These are phyloP conservation scores for Cucurbita ficifolia DNA, from an alignment of 306 rosid genomes.

Conservation along the genomic window DNA sequence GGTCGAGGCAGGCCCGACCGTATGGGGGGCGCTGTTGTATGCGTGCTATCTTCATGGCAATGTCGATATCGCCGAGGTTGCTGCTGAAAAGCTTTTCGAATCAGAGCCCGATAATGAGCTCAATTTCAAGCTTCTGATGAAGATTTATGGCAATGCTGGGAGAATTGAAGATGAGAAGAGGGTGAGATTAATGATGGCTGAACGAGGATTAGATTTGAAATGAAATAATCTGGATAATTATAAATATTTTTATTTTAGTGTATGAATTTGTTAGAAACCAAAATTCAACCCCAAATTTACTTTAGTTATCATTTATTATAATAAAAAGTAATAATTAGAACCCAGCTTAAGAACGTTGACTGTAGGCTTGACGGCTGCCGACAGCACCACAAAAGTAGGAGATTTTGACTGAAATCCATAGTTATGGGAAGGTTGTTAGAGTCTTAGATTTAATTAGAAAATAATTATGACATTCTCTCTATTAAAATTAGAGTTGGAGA, in stretches of 20 bases:
- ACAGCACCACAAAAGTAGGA: background rate
- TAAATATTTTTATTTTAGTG: too few species aligned
- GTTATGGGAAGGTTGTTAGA: too few species aligned
- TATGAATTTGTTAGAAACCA: background rate
- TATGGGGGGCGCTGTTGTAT: constrained; percentile 81
- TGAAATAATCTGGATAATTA: background rate
- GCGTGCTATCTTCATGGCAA: constrained; percentile 54
- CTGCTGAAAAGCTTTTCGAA: constrained; percentile 65
- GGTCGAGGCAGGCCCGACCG: constrained; percentile 62
- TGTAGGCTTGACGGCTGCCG: background rate
- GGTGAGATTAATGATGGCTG: constrained; percentile 48
- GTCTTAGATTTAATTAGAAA: too few species aligned
- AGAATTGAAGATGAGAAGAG: constrained; percentile 47
- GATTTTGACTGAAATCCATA: background rate
- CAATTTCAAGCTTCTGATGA: constrained; percentile 64
- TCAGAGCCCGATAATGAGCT: constrained; percentile 79
- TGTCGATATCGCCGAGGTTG: constrained; percentile 52
- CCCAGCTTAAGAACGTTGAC: background rate
- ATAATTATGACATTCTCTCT: too few species aligned
- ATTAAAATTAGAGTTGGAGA: too few species aligned
- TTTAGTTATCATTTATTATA: background rate
- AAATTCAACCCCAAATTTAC: background rate
- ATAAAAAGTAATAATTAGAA: background rate
- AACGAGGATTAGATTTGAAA: constrained; percentile 33
- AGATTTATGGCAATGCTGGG: constrained; percentile 46